Evolutionary conservation across 1,284 basidiomycete species (phyloP).

Genomic region (Tremellales sp.): DNA sequence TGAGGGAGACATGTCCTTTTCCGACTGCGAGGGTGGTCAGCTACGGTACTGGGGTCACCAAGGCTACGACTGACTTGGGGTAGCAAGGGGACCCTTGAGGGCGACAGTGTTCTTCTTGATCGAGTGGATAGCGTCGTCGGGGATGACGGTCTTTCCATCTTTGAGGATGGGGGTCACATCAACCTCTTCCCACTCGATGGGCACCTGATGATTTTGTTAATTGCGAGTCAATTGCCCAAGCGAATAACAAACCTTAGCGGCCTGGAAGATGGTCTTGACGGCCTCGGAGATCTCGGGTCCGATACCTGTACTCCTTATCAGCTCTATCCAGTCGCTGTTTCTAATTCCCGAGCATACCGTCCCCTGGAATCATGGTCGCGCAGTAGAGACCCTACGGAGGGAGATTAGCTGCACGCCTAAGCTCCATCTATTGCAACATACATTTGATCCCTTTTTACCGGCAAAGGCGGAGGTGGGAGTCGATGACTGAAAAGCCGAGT

Average conservation of each 20-base stretch:
- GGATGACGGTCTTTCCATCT: constrained; percentile 95
- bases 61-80: constrained; percentile 65
- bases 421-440: constrained; percentile 50
- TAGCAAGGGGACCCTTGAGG: constrained; percentile 92
- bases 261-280: constrained; percentile 87
- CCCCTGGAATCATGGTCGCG: constrained; percentile 37
- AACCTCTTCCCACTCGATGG: constrained; percentile 98
- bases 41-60: constrained; percentile 12
- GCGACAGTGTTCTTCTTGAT: constrained; percentile 98
- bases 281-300: constrained; percentile 97
- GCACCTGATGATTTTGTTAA: constrained; percentile 59
- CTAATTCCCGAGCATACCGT: constrained; percentile 26
- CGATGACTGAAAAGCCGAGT: constrained; percentile 45
- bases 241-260: constrained; percentile 73
- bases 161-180: constrained; percentile 91
- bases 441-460: constrained; percentile 79
- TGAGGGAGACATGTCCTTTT: constrained; percentile 97
- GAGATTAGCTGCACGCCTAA: constrained; percentile 1
- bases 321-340: not conserved
- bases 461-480: constrained; percentile 76
- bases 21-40: constrained; percentile 65
- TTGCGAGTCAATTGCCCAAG: constrained; percentile 6
- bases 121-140: constrained; percentile 82
- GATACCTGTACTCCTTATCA: constrained; percentile 65
- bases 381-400: constrained; percentile 83